These are phyloP conservation scores for Lepidopterella palustris DNA, from an alignment of 495 filamentous ascomycete species.

Conservation along the genomic window DNA sequence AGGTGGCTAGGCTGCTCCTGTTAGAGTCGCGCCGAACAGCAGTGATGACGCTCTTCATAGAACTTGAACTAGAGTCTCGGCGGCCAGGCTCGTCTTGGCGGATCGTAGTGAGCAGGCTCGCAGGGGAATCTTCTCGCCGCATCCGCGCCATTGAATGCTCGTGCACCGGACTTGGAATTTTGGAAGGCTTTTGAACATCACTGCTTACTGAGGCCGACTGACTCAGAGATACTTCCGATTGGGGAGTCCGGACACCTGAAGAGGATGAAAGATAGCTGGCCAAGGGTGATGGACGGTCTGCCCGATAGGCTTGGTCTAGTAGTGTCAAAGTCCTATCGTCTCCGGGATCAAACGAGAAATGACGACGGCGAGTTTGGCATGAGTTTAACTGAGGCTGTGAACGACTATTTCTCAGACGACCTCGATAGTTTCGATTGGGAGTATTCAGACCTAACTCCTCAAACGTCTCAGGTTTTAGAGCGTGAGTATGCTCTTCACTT, in stretches of 20 bases:
- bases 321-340: constrained; percentile 16
- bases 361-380: constrained; percentile 9
- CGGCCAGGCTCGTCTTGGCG: background rate
- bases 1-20: background rate
- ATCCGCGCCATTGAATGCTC: background rate
- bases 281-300: background rate
- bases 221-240: background rate
- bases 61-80: constrained; percentile 12
- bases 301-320: constrained; percentile 2
- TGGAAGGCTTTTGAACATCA: constrained; percentile 25
- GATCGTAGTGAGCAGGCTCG: constrained; percentile 9
- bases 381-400: constrained; percentile 12
- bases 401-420: constrained; percentile 2
- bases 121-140: constrained; percentile 18
- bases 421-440: background rate
- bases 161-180: constrained; percentile 34
- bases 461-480: background rate
- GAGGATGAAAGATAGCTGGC: background rate
- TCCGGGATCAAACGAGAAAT: constrained; percentile 34
- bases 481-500: background rate
- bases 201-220: background rate
- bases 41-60: constrained; percentile 8
- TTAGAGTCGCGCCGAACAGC: constrained; percentile 2
- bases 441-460: background rate
- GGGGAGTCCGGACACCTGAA: background rate